A percentile compares a stretch with the other conserved stretches of the same genome.
phyloP scores from a whole-genome alignment of 1,284 basidiomycete genomes.

The Austroboletus novae-zelandiae region DNA sequence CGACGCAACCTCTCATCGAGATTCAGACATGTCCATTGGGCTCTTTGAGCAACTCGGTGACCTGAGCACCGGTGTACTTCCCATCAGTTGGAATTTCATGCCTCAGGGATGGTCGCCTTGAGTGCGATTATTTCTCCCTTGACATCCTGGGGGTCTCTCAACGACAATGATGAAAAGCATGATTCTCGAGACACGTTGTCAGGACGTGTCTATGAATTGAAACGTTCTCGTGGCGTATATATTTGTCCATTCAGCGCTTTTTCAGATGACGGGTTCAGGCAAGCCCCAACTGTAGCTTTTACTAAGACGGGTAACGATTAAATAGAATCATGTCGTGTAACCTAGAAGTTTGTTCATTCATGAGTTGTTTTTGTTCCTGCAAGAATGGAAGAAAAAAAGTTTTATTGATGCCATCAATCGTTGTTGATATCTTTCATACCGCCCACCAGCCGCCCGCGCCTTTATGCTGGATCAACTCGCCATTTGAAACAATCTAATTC shows the following conservation, averaged over 20 bases:
- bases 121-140: background rate
- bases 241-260: conserved; percentile 8
- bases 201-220: conserved; percentile 20
- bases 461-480: background rate
- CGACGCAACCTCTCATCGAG: conserved; percentile 3
- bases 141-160: conserved; percentile 7
- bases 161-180: conserved; percentile 2
- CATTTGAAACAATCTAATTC: background rate
- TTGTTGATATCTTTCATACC: background rate
- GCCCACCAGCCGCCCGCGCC: background rate
- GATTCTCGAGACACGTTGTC: conserved; percentile 10
- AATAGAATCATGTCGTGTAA: conserved; percentile 25
- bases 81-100: conserved; percentile 54
- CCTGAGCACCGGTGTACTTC: conserved; percentile 42
- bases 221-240: conserved; percentile 19
- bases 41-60: conserved; percentile 44
- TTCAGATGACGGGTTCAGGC: conserved; percentile 15
- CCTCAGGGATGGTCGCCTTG: conserved; percentile 39
- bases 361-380: conserved; percentile 10
- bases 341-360: conserved; percentile 14
- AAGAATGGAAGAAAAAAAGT: background rate
- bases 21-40: conserved; percentile 50
- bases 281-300: conserved; percentile 20
- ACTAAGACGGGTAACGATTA: conserved; percentile 1
- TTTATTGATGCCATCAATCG: background rate